Base-by-base conservation (phyloP, 805 yeast species). In the Pichia californica region DNA sequence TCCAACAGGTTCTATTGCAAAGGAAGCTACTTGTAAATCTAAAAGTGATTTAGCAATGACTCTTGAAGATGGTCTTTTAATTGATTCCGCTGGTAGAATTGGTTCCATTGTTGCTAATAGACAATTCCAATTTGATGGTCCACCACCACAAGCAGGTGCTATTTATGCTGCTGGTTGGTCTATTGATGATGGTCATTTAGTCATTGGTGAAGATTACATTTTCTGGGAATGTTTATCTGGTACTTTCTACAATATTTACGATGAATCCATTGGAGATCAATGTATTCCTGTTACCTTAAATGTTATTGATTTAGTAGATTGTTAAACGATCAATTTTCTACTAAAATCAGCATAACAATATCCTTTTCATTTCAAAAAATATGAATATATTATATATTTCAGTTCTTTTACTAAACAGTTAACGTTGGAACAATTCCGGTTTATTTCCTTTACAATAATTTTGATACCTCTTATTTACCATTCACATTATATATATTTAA, bases 51-150 rank as follows among this genome's bases (percentile, higher is more conserved):
- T 76, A 52, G 56, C 74, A 15, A 63, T 76, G 63, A 58, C 65
- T 33, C 67, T 76, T 58, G 53, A 59, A 27, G 61, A 53, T 37
- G 64, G 73, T 49, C 54, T 70, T 41, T 67, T 76, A 53, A 69
- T 56, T 16, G 81, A 75, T 53, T 52, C 70, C 19, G 51, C 61
- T 47, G 73, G 73, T 40, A 73, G 81, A 70, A 64, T 75, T 45
- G 81, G 81, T 54, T 71, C 79, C 36, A 74, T 75, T 61, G 81
- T 75, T 51, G 74, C 79, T 46, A 74, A 74, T 75, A 68, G 76
- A 66, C 82, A 76, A 64, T 76, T 76, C 75, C 82, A 76, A 64
- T 76, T 76, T 55, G 82, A 76, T 56, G 81, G 81, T 55, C 81
- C 81, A 40, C 76, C 79, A 62, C 81, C 81, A 50, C 82, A 76